These are phyloP conservation scores for Suhomyces xylopsoci DNA, from an alignment of 805 yeast genomes.

Conservation along the genomic window DNA sequence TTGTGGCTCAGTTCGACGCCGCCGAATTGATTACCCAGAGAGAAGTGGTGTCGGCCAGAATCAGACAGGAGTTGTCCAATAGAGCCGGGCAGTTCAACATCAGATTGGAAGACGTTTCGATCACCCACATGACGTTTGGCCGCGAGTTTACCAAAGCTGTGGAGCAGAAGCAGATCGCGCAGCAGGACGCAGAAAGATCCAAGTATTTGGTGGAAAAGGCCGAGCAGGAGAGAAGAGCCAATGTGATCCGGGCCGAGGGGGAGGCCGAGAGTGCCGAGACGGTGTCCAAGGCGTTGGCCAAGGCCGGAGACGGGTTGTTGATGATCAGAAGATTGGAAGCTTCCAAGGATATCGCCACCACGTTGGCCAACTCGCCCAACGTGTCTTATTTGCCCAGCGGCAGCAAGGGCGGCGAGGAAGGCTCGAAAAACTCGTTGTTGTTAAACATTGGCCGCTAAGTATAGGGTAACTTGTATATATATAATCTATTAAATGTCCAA, in stretches of 20 bases:
- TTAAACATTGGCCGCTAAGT: conserved; percentile 64
- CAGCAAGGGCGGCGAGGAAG: conserved; percentile 26
- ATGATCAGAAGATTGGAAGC: conserved; percentile 95
- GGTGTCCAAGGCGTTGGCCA: conserved; percentile 86
- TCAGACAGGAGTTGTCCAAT: conserved; percentile 77
- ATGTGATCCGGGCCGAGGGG: conserved; percentile 96
- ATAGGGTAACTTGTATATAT: conserved; percentile 1
- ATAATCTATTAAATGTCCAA: conserved; percentile 8
- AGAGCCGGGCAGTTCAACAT: conserved; percentile 89
- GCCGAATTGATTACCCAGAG: conserved; percentile 97
- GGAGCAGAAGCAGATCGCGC: conserved; percentile 98
- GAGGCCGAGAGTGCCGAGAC: conserved; percentile 98
- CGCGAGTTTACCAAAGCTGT: conserved; percentile 96
- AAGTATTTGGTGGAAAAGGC: conserved; percentile 86
- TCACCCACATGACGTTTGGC: conserved; percentile 97
- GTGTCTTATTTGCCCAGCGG: conserved; percentile 82
- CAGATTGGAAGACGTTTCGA: conserved; percentile 92
- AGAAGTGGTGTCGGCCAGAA: conserved; percentile 87
- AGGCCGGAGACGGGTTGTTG: conserved; percentile 94
- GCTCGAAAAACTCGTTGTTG: conserved; percentile 52
- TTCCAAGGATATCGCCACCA: conserved; percentile 88
- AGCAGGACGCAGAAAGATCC: conserved; percentile 98
- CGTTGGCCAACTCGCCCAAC: conserved; percentile 78
- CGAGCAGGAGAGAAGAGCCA: conserved; percentile 94
- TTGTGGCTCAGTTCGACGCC: conserved; percentile 93